These are phyloP conservation scores for Erysimum pusillum DNA, from an alignment of 441 rosid genomes.

Conservation along the genomic window DNA sequence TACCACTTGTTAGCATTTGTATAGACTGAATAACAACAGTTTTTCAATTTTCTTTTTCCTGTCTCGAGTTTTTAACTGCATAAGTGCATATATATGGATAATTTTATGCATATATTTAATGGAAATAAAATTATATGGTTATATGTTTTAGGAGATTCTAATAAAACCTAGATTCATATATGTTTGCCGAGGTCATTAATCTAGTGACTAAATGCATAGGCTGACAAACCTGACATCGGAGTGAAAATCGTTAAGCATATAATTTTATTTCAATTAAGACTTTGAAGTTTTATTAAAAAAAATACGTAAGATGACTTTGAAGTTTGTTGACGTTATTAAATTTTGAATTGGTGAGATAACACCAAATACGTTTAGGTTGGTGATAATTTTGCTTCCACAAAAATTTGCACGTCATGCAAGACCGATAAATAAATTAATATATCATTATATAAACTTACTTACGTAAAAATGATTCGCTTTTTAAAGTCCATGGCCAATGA, in stretches of 20 bases:
- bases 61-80: not conserved
- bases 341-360: not conserved
- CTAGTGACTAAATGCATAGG: not conserved
- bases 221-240: conserved; percentile 4
- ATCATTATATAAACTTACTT: not conserved
- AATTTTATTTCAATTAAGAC: not conserved
- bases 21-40: not conserved
- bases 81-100: not conserved
- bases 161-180: conserved; percentile 5
- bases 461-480: not conserved
- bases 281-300: too few species aligned
- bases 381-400: not conserved
- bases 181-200: not conserved
- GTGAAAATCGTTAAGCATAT: not conserved
- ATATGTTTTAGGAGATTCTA: conserved; percentile 1
- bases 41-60: not conserved
- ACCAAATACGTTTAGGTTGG: not conserved
- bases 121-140: conserved; percentile 6
- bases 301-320: too few species aligned
- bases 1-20: conserved; percentile 6
- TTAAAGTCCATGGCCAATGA: conserved; percentile 5
- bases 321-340: not conserved
- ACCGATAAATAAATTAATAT: not conserved
- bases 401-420: not conserved
- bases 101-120: not conserved